A percentile compares a stretch with the other conserved stretches of the same genome.
These are phyloP conservation scores for Secale cereale DNA, from an alignment of 176 grass and related monocot species.

Conservation along the genomic window DNA sequence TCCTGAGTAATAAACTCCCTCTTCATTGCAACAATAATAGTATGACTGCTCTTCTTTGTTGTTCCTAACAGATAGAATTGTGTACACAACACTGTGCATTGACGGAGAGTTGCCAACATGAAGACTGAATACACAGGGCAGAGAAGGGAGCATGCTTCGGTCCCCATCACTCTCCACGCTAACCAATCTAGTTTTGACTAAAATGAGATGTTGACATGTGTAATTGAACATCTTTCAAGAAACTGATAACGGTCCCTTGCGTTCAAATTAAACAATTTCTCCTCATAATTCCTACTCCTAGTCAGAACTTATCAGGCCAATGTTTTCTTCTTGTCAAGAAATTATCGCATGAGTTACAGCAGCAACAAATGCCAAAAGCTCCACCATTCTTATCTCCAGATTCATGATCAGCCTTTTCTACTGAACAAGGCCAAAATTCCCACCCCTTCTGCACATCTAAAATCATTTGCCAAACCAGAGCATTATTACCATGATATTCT, in stretches of 20 bases:
- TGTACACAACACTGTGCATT: background rate
- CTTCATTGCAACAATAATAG: background rate
- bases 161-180: background rate
- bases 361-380: background rate
- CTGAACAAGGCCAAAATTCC: background rate
- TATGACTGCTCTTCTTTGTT: background rate
- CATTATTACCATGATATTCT: background rate
- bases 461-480: background rate
- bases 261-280: background rate
- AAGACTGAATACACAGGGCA: background rate
- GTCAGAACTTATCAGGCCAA: background rate
- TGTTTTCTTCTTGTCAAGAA: background rate
- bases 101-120: background rate
- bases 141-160: background rate
- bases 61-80: background rate
- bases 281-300: background rate
- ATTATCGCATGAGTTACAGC: background rate
- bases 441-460: background rate
- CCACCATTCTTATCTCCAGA: background rate
- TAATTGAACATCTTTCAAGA: background rate
- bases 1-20: background rate
- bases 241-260: background rate
- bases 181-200: background rate
- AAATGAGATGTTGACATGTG: background rate
- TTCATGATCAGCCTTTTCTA: background rate